Base-by-base conservation (phyloP, 2,329 filamentous ascomycete genomes). In the Penicillium sp. region DNA sequence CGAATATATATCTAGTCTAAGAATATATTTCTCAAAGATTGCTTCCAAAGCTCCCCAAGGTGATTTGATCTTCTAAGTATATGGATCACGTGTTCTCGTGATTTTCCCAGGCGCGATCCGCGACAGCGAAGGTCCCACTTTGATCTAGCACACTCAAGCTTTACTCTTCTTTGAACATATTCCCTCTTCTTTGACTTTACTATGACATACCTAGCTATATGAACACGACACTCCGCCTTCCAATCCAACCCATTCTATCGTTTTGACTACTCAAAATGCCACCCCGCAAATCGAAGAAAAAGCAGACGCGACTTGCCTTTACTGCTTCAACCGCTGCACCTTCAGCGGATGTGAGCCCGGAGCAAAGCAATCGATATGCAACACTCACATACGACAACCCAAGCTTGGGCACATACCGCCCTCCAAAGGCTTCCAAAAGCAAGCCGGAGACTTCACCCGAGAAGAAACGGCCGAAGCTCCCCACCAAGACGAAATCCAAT, bases 301-400 rank as follows among this genome's bases (percentile, higher is more conserved):
- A 75, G 63, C 78, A 80, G 65, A 76, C 77, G 50, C 75, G 74
- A 48, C 71, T 80, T 39, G 63, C 74, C n/a, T 79, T 79, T 61
- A 70, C 74, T 12, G 66, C 77, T 23, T 54, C 73, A 15, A 58
- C 69, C 33, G 67, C 72, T 13, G 61, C 70, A 1, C 67, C 55
- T 10, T n/a, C 59, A 6, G 47, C 25, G 2, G 42, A 57, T 17
- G 65, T 61, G 10, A 61, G 62, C 17, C 61, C 63, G 2, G 63
- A 63, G 4, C 61, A 68, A 17, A 58, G 59, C 41, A 68, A 70
- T 42, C 68, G 70, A 47, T 63, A 70, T 27, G 71, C 74, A 17
- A 73, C 61, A 17, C 63, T 78, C 10, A 68, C 68, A 33, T 78
- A 74, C 55, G 58, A 58, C 6, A 68, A 72, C 58, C 68, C 72